phyloP scores from a whole-genome alignment of 2,329 filamentous ascomycete species.

The Xylaria polymorpha region DNA sequence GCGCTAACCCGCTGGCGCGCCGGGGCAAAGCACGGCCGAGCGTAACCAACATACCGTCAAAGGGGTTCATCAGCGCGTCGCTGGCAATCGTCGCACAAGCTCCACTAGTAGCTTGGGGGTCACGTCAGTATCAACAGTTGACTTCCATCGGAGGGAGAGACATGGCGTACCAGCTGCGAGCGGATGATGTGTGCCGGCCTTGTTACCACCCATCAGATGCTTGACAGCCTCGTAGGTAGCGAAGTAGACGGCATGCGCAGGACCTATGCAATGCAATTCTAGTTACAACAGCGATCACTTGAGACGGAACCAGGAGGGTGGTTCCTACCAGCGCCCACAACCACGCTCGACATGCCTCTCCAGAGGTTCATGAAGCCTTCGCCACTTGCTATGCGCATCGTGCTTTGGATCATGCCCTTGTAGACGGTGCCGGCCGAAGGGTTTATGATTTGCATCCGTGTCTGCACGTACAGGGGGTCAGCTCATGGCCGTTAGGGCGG shows the following conservation, averaged over 20 bases:
- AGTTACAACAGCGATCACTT: constrained; percentile 21
- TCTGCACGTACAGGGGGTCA: constrained; percentile 65
- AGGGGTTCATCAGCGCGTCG: constrained; percentile 99
- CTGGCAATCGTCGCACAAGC: constrained; percentile 96
- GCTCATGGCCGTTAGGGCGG: constrained; percentile 10
- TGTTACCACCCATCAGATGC: constrained; percentile 93
- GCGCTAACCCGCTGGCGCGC: neutral
- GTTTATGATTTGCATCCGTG: constrained; percentile 96
- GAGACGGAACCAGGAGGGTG: neutral
- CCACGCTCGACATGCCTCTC: constrained; percentile 96
- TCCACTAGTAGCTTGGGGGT: constrained; percentile 80
- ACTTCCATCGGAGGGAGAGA: constrained; percentile 5
- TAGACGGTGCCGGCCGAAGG: constrained; percentile 84
- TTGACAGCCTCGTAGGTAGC: constrained; percentile 98
- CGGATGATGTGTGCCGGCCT: constrained; percentile 87
- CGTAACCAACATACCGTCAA: constrained; percentile 77
- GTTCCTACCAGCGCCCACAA: constrained; percentile 86
- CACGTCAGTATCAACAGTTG: constrained; percentile 27
- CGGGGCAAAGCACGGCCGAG: neutral
- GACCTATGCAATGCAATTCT: constrained; percentile 66
- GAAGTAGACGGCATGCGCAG: constrained; percentile 97
- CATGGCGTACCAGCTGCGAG: constrained; percentile 81
- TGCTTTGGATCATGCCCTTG: constrained; percentile 89
- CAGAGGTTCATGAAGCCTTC: constrained; percentile 94
- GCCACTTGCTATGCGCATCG: constrained; percentile 88